Base-by-base conservation (phyloP, 257 asterid genomes). In the Verbena officinalis region DNA sequence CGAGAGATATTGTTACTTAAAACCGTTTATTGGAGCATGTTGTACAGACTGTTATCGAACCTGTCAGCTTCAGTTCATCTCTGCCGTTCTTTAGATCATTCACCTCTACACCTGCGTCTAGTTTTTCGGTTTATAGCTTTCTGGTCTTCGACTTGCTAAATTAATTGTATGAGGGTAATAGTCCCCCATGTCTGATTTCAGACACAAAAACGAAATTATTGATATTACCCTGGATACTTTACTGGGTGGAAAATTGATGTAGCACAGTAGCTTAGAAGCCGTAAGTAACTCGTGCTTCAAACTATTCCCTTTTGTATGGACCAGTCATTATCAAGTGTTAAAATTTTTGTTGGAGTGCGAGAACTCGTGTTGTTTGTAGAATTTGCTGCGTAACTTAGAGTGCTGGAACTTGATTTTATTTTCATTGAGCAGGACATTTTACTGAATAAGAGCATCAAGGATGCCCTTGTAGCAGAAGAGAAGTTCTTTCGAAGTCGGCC, bases 401-500 rank as follows among this genome's bases (percentile, higher is more conserved):
- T 14, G 30, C 24, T n/a, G 43, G 30, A 50, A 36, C 9, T 23
- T 63, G 46, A 57, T 69, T 44, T 64, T 62, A 10, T 54, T 65
- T 12, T 49, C 62, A 36, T 66, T 71, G 45, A 59, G 65, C 95
- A 94, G 99, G 99, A 90, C 78, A 94, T 94, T 78, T 50, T 72
- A 30, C 36, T 70, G 71, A 88, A 86, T 19, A 90, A 91, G 59
- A 88, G 90, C 75, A 85, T 94, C 73, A 90, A 86, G 80, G 99
- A 94, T 70, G 96, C 99, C 55, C 95, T 94, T 34, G 55, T 68
- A 43, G 98, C 92, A 17, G 99, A 94, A 83, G 98, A 94, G 77
- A 84, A 90, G 69, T 94, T 94, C 80, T 94, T 94, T 62, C 90
- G 85, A 69, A 86, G 86, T 62, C 95, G 84, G 57, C 97, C 96